Conservation (phyloP, 179 eudicot genomes). For the Vitellaria paradoxa region DNA sequence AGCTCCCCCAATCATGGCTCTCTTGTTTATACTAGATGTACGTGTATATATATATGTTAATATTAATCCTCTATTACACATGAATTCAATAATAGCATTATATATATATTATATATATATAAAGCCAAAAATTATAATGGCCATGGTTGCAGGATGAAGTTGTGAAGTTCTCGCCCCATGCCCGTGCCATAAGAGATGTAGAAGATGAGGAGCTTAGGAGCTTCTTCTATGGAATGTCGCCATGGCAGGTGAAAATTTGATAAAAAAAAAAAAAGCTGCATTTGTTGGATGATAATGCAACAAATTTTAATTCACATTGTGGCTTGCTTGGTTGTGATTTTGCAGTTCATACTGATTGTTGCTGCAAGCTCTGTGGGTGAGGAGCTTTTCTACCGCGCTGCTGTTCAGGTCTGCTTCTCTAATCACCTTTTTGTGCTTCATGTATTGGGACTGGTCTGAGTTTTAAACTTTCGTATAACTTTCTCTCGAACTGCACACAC, state of each 20-base stretch:
- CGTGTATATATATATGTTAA: slow-evolving; percentile 11
- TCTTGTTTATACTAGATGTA: slow-evolving; percentile 94
- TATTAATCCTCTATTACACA: background rate
- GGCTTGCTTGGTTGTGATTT: background rate
- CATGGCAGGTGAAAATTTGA: slow-evolving; percentile 79
- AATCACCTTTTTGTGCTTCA: too few relatives aligned
- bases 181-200: slow-evolving; percentile 98
- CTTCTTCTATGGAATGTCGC: slow-evolving; percentile 96
- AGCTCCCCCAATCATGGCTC: slow-evolving; percentile 96
- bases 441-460: too few relatives aligned
- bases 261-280: background rate
- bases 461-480: too few relatives aligned
- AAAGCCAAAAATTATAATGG: background rate
- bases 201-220: slow-evolving; percentile 95
- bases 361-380: slow-evolving; percentile 99
- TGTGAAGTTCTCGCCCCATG: slow-evolving; percentile 94
- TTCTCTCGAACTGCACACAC: too few relatives aligned
- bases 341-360: slow-evolving; percentile 86
- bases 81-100: too few relatives aligned
- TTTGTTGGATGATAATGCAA: background rate
- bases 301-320: too few relatives aligned
- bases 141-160: slow-evolving; percentile 78
- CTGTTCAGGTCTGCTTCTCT: slow-evolving; percentile 70
- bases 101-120: too few relatives aligned
- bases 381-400: slow-evolving; percentile 97